Evolutionary conservation across 805 yeast genomes (phyloP), one percentile per base, ranked within the genome.

Genomic region (Hanseniaspora lindneri): DNA sequence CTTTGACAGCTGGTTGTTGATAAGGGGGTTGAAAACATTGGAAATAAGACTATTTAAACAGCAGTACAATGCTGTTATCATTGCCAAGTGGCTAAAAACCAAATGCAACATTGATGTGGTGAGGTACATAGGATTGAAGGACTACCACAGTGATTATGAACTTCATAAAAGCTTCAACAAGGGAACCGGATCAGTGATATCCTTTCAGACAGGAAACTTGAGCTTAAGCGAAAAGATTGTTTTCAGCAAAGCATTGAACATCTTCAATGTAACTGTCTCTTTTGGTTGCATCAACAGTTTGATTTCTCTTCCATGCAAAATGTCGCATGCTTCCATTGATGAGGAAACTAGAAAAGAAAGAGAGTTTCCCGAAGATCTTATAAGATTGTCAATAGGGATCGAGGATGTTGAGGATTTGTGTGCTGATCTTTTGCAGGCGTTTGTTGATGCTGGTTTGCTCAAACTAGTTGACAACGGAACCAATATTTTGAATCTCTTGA

Each of bases 321-420:
- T 88, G 96, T 84, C 95, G 6, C 97, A 88, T 61, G 96, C 96
- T n/a, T 81, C 95, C 2, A 88, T 88, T 53, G 95, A 87, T 56
- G 81, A 87, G 23, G 77, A 83, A 59, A 79, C 85, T 3, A 77
- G 96, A 64, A 79, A 79, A 42, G 94, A 83, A 63, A 77, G 97
- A 62, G 86, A 79, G 39, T 79, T 88, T 66, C 95, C 96, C 2
- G 96, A 88, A 64, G 96, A 89, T 61, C 71, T 88, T 59, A 78
- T 88, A 56, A 74, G 97, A 58, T 72, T 88, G 49, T 88, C 96
- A 62, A 80, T 88, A 44, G 97, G 97, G 51, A 88, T 88, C 53
- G 97, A 88, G 62, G 78, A 80, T 60, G 68, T 74, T 34, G 80
- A 76, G 51, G 97, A 88, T 61, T 70, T 88, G 60, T 80, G 86